Evolutionary conservation across 441 rosid genomes (phyloP), one percentile per base, ranked within the genome.

Genomic region (Euphorbia schlechtendalii): DNA sequence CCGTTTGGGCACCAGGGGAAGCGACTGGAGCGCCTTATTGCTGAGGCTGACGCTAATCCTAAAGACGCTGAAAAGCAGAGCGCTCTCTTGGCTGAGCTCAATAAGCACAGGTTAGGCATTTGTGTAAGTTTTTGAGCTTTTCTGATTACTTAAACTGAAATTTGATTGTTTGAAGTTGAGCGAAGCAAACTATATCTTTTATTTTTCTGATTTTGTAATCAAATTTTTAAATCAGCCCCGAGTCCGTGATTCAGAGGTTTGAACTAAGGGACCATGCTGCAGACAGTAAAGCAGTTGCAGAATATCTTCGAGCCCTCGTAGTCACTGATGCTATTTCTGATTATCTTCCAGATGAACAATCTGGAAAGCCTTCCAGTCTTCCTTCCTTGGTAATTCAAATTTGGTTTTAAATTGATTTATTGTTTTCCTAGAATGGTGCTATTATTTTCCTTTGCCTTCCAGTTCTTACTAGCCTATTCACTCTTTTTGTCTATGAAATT

Each of bases 11-110:
- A 82, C 18, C 88, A 74, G 25, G 96, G 83, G 80, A 89, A 87
- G 79, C 79, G 78, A 20, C 73, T 94, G 52, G 92, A 85, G 63
- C 82, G 80, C 53, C 84, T 90, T 25, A 74, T 89, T 51, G 87
- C 88, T 0, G 97, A 90, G 65, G 99, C 97, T 45, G 91, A 94
- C 38, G 88, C 94, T 0, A 81, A 89, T 69, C 99, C 96, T 2
- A 86, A 82, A 70, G 97, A 90, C 54, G 82, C 88, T 0, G 78
- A 77, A 51, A 80, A 84, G 71, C 94, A 94, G 67, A 80, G 73
- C 38, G 89, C 88, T 67, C 78, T 94, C 27, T 74, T 94, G 63
- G 77, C 82, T 64, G 97, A 94, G 81, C 96, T 90, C 73, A 90
- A 89, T 56, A 94, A 86, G 79, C 96, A 89, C 38, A 89, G 92